Evolutionary conservation across 2,329 filamentous ascomycete species (phyloP).

Genomic region (Cadophora sp.): DNA sequence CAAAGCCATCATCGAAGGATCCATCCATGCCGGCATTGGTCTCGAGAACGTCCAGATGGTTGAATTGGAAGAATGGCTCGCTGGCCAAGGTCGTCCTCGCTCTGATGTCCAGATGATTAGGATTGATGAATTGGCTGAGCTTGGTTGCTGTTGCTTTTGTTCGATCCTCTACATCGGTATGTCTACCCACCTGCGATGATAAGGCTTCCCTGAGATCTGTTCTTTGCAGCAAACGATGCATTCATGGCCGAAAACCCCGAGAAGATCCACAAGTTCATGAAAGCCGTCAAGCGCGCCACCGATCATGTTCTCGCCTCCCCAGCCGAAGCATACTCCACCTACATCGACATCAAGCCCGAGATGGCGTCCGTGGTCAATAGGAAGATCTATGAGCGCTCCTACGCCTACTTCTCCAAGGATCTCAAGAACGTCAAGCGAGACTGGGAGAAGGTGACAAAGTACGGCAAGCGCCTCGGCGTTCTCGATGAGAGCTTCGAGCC

Average conservation of each 20-base stretch:
- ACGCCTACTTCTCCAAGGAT: slow-evolving; percentile 77
- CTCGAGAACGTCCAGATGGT: slow-evolving; percentile 87
- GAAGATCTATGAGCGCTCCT: slow-evolving; percentile 82
- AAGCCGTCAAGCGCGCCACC: slow-evolving; percentile 76
- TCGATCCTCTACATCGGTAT: slow-evolving; percentile 77
- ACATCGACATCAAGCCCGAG: slow-evolving; percentile 73
- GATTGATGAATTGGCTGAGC: slow-evolving; percentile 79
- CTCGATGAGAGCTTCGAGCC: slow-evolving; percentile 67
- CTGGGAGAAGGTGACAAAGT: slow-evolving; percentile 79
- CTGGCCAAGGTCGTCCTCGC: slow-evolving; percentile 64
- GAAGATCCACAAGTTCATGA: slow-evolving; percentile 71
- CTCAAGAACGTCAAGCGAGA: slow-evolving; percentile 77
- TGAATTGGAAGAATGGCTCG: slow-evolving; percentile 79
- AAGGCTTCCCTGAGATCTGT: neutral
- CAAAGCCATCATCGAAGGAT: slow-evolving; percentile 75
- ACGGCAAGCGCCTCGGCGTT: slow-evolving; percentile 76
- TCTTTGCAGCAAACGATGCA: slow-evolving; percentile 59
- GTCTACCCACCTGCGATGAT: neutral
- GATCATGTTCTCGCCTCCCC: slow-evolving; percentile 73
- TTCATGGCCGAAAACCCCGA: slow-evolving; percentile 72
- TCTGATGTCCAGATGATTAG: slow-evolving; percentile 80
- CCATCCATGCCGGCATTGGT: slow-evolving; percentile 77
- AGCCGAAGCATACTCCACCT: slow-evolving; percentile 68
- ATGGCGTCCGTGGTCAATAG: slow-evolving; percentile 73
- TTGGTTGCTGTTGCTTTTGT: slow-evolving; percentile 87